phyloP scores from a whole-genome alignment of 345 rosid species.

The Dimocarpus longan region DNA sequence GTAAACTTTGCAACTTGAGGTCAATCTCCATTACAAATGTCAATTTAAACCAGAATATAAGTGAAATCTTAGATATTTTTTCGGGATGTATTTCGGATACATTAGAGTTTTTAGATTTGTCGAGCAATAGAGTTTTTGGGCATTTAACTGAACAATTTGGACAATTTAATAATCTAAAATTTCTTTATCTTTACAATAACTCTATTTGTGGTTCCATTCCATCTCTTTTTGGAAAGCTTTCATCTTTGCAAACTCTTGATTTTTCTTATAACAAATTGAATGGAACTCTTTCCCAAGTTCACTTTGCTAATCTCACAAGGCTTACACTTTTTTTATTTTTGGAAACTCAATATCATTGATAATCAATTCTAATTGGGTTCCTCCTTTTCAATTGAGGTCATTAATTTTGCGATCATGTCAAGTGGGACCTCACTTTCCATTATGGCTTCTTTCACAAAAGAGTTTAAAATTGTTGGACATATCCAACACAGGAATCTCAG shows the following conservation, averaged over 20 bases:
- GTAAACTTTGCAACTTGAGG: constrained; percentile 3
- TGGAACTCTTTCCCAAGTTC: background rate
- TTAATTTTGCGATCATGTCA: constrained; percentile 23
- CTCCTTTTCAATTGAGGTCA: constrained; percentile 4
- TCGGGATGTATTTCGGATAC: background rate
- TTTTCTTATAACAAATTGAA: background rate
- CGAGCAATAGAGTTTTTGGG: background rate
- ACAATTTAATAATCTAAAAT: background rate
- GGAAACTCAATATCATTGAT: background rate
- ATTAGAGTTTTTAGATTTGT: background rate
- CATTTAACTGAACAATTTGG: background rate
- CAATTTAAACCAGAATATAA: background rate
- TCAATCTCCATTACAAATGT: background rate
- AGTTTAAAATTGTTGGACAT: constrained; percentile 23
- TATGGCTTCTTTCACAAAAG: constrained; percentile 31
- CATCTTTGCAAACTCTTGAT: background rate
- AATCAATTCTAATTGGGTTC: background rate
- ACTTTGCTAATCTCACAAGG: background rate
- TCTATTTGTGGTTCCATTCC: constrained; percentile 7
- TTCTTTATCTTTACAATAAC: background rate
- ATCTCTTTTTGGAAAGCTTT: background rate
- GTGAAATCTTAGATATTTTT: background rate
- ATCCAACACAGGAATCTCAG: constrained; percentile 30
- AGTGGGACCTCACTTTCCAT: constrained; percentile 36
- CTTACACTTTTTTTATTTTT: background rate